Conservation (phyloP, 306 rosid genomes). For the Cyamopsis tetragonoloba region DNA sequence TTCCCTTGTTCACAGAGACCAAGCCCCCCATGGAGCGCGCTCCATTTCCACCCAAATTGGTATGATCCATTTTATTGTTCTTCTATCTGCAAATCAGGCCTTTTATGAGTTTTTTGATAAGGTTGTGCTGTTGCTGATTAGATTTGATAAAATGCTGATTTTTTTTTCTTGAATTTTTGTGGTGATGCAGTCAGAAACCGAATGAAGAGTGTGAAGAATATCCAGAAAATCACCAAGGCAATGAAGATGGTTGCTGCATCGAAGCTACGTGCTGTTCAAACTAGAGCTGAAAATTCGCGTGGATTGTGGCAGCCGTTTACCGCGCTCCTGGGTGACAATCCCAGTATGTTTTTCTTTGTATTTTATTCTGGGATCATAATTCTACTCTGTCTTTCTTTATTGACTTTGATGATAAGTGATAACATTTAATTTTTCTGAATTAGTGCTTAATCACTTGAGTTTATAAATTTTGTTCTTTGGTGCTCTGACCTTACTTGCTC, state of each 20-base stretch:
- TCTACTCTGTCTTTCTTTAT: too few species aligned
- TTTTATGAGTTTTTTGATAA: not conserved
- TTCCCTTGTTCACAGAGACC: constrained; percentile 55
- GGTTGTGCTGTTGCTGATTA: not conserved
- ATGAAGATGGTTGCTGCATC: constrained; percentile 99
- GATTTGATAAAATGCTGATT: not conserved
- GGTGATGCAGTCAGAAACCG: constrained; percentile 67
- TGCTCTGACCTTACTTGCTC: constrained; percentile 11
- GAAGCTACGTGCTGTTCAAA: constrained; percentile 83
- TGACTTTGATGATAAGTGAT: too few species aligned
- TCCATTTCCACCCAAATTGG: constrained; percentile 93
- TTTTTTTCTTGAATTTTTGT: constrained; percentile 8
- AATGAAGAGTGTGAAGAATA: constrained; percentile 97
- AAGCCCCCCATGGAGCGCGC: constrained; percentile 64
- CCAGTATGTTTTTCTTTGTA: constrained; percentile 46
- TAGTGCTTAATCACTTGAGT: too few species aligned
- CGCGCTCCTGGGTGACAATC: constrained; percentile 88
- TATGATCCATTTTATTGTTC: constrained; percentile 36
- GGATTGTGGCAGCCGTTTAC: constrained; percentile 98
- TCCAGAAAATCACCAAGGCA: constrained; percentile 97
- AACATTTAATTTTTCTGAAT: constrained; percentile 10
- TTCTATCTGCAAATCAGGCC: too few species aligned
- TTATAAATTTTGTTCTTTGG: not conserved
- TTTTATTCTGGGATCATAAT: not conserved
- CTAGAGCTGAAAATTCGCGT: constrained; percentile 84